These are phyloP conservation scores for Podospora pseudocomata DNA, from an alignment of 495 filamentous ascomycete species.

Conservation along the genomic window DNA sequence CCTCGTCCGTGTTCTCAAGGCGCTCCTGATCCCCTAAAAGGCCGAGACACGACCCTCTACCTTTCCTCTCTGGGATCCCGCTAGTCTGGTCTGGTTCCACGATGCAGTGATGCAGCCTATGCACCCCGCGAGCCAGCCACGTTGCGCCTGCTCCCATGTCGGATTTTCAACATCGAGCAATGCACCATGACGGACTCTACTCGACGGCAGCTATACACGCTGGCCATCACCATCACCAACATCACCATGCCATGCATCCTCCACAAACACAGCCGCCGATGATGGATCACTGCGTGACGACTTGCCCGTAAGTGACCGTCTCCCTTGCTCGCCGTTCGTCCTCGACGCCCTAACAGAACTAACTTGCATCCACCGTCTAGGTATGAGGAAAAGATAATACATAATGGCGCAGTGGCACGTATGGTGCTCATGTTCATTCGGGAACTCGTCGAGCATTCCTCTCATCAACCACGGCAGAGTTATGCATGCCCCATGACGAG, in stretches of 20 bases:
- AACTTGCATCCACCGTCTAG: constrained; percentile 21
- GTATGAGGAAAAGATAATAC: constrained; percentile 33
- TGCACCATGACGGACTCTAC: constrained; percentile 31
- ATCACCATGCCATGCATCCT: constrained; percentile 21
- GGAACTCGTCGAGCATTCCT: constrained; percentile 32
- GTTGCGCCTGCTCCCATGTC: constrained; percentile 34
- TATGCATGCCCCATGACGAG: constrained; percentile 35
- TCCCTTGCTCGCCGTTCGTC: not conserved
- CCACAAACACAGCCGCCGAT: constrained; percentile 25
- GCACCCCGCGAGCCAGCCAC: constrained; percentile 32
- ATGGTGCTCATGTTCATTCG: constrained; percentile 36
- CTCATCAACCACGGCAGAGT: constrained; percentile 21
- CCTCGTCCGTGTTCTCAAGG: constrained; percentile 11
- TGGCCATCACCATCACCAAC: constrained; percentile 21
- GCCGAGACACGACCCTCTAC: constrained; percentile 20
- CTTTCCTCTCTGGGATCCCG: constrained; percentile 27
- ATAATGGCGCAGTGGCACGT: constrained; percentile 32
- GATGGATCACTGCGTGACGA: constrained; percentile 17
- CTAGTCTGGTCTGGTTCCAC: constrained; percentile 34
- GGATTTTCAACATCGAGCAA: constrained; percentile 31
- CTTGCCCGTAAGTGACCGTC: constrained; percentile 32
- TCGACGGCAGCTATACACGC: constrained; percentile 20
- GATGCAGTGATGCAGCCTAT: constrained; percentile 33
- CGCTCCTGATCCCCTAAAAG: constrained; percentile 23
- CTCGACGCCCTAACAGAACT: not conserved